Evolutionary conservation across 352 stramenopile species (phyloP).

Genomic region (Phytophthora sansomeana): DNA sequence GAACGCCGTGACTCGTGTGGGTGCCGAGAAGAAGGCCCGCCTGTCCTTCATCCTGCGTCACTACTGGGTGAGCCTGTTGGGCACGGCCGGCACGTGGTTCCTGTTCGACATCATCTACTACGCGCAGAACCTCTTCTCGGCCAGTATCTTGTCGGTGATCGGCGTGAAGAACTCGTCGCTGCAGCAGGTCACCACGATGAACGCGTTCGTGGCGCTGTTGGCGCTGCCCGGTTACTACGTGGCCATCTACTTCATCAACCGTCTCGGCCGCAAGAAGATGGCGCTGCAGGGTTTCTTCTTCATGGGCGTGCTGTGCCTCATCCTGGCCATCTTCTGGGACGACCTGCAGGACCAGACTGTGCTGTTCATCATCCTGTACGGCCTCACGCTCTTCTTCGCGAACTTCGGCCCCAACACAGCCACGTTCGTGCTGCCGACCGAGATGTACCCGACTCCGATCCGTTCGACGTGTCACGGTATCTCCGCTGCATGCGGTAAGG

Average conservation of each 20-base stretch:
- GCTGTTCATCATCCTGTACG: constrained; percentile 76
- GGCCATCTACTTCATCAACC: constrained; percentile 69
- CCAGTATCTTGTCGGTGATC: constrained; percentile 59
- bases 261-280: constrained; percentile 68
- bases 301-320: constrained; percentile 68
- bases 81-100: constrained; percentile 75
- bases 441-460: constrained; percentile 84
- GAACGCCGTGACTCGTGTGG: too few relatives aligned
- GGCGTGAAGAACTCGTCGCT: constrained; percentile 49
- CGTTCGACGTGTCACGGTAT: constrained; percentile 86
- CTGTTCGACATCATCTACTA: constrained; percentile 84
- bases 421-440: constrained; percentile 88
- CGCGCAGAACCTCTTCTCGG: constrained; percentile 71
- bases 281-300: constrained; percentile 76
- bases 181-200: constrained; percentile 54
- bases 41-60: constrained; percentile 49
- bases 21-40: constrained; percentile 6
- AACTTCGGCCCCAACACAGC: constrained; percentile 86
- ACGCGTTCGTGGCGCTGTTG: constrained; percentile 61
- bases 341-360: constrained; percentile 52
- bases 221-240: constrained; percentile 80
- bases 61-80: constrained; percentile 53
- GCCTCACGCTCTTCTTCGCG: constrained; percentile 73
- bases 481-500: constrained; percentile 83
- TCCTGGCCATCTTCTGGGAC: constrained; percentile 66